Percentiles rank a stretch among this genome's conserved stretches.
These are phyloP conservation scores for Dichomitus squalens DNA, from an alignment of 1,284 basidiomycete genomes.

Conservation along the genomic window DNA sequence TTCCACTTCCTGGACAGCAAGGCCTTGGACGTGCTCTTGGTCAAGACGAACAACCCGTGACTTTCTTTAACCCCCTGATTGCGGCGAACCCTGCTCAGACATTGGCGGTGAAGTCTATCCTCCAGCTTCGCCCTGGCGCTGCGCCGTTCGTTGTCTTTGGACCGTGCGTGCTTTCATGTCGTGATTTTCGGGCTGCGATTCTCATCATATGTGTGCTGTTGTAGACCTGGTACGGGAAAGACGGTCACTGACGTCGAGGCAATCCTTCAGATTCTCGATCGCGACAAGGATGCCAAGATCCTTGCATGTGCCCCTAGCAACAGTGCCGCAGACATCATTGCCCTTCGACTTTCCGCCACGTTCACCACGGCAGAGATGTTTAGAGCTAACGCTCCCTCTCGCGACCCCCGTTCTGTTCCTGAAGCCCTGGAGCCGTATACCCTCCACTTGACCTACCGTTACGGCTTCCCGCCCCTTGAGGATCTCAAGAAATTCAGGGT, in stretches of 20 bases:
- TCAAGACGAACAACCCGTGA: conserved; percentile 21
- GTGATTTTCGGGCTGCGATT: background rate
- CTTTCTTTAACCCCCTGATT: conserved; percentile 46
- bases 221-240: conserved; percentile 68
- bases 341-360: conserved; percentile 43
- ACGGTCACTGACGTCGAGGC: conserved; percentile 69
- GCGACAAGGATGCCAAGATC: conserved; percentile 47
- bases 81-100: conserved; percentile 51
- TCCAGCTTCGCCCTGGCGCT: conserved; percentile 45
- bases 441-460: conserved; percentile 41
- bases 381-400: conserved; percentile 66
- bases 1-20: conserved; percentile 40
- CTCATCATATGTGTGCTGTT: background rate
- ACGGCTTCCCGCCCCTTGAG: conserved; percentile 46
- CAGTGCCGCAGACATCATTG: conserved; percentile 63
- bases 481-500: conserved; percentile 51
- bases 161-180: conserved; percentile 50
- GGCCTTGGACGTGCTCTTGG: conserved; percentile 15
- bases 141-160: conserved; percentile 66
- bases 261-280: conserved; percentile 55
- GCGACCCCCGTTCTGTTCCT: conserved; percentile 46
- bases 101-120: conserved; percentile 55
- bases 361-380: conserved; percentile 49
- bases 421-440: conserved; percentile 46
- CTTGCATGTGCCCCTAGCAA: conserved; percentile 69